A percentile compares a stretch with the other conserved stretches of the same genome.
phyloP scores from a whole-genome alignment of 1,284 basidiomycete genomes.

The Puccinia coronata region DNA sequence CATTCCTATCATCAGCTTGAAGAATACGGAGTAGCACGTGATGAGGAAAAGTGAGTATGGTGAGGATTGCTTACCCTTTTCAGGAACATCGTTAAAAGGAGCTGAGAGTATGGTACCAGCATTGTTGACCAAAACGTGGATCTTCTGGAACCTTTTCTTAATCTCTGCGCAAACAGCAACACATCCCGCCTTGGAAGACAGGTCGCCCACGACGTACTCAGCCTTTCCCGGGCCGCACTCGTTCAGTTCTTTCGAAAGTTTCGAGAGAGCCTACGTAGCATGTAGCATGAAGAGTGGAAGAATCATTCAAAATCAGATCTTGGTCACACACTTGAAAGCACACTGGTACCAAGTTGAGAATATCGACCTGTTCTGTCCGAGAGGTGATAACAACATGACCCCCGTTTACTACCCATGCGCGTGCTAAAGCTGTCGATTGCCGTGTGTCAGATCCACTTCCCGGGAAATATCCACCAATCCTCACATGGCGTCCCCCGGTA shows the following conservation, averaged over 20 bases:
- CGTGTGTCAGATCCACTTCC: neutral
- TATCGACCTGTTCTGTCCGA: conserved; percentile 40
- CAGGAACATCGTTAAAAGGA: conserved; percentile 45
- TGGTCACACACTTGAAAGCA: neutral
- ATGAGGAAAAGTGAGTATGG: neutral
- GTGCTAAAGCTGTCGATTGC: conserved; percentile 7
- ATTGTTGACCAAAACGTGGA: conserved; percentile 49
- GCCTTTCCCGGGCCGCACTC: conserved; percentile 33
- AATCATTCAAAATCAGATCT: neutral
- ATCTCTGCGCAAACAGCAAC: conserved; percentile 37
- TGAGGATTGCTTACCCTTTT: conserved; percentile 31
- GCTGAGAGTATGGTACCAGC: conserved; percentile 49
- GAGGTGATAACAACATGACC: conserved; percentile 48
- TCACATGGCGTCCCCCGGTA: neutral
- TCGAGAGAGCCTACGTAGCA: conserved; percentile 13
- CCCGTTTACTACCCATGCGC: conserved; percentile 48
- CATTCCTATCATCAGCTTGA: neutral
- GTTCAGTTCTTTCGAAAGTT: conserved; percentile 40
- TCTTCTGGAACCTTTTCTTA: conserved; percentile 45
- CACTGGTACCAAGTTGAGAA: neutral
- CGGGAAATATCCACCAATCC: no score
- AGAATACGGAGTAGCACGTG: neutral
- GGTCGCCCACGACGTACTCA: conserved; percentile 45
- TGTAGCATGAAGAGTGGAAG: neutral
- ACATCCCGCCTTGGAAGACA: conserved; percentile 48